These are phyloP conservation scores for Flueggea neowawraea DNA, from an alignment of 441 rosid species.

Conservation along the genomic window DNA sequence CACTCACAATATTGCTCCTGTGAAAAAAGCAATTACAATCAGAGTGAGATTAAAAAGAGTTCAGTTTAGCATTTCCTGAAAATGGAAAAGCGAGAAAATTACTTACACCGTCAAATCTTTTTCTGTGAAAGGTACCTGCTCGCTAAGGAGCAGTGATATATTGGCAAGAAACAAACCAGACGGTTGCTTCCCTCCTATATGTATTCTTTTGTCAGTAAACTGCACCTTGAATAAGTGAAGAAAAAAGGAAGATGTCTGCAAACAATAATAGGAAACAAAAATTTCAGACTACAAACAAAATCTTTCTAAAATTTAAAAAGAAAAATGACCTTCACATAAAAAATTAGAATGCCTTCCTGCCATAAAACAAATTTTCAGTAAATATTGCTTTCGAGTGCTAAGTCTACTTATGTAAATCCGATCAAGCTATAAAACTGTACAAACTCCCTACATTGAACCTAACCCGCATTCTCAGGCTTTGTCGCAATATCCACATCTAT, in stretches of 20 bases:
- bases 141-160: conserved; percentile 67
- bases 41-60: background rate
- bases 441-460: too few relatives aligned
- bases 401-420: too few relatives aligned
- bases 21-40: conserved; percentile 13
- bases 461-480: too few relatives aligned
- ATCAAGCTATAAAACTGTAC: too few relatives aligned
- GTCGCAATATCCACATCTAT: too few relatives aligned
- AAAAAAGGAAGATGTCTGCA: conserved; percentile 87
- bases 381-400: too few relatives aligned
- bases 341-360: too few relatives aligned
- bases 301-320: background rate
- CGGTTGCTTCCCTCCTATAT: conserved; percentile 76
- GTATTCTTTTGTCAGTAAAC: conserved; percentile 66
- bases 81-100: conserved; percentile 8
- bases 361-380: too few relatives aligned
- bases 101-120: conserved; percentile 80
- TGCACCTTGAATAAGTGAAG: conserved; percentile 88
- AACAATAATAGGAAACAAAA: conserved; percentile 6
- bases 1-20: conserved; percentile 96
- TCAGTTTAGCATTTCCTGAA: background rate
- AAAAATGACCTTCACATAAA: background rate
- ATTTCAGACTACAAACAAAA: background rate
- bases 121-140: conserved; percentile 83
- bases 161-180: conserved; percentile 63